These are phyloP conservation scores for Epichloe uncinata DNA, from an alignment of 2,329 filamentous ascomycete genomes.

Conservation along the genomic window DNA sequence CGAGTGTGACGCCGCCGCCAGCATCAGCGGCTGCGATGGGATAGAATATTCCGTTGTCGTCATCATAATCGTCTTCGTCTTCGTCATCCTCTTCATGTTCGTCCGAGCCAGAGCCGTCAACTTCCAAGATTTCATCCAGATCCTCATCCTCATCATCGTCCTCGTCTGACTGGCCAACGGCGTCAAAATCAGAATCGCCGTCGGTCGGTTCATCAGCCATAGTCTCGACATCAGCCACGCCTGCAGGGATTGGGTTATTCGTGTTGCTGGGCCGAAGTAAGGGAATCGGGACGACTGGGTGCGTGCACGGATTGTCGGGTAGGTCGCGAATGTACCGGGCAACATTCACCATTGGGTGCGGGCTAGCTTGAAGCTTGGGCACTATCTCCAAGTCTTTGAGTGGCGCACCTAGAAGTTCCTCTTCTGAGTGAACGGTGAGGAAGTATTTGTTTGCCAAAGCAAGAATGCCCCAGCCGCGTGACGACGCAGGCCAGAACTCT, in stretches of 20 bases:
- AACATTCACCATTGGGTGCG: constrained; percentile 14
- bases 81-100: constrained; percentile 1
- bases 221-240: constrained; percentile 6
- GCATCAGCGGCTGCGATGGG: neutral
- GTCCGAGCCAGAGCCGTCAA: neutral
- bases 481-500: constrained; percentile 15
- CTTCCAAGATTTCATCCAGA: neutral
- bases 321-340: constrained; percentile 12
- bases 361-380: constrained; percentile 5
- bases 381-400: constrained; percentile 10
- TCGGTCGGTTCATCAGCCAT: constrained; percentile 3
- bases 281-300: neutral
- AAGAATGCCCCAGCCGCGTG: constrained; percentile 36
- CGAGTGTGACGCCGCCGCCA: neutral
- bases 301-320: constrained; percentile 18
- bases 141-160: constrained; percentile 9
- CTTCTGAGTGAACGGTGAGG: constrained; percentile 19
- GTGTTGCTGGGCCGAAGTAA: neutral
- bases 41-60: neutral
- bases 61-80: neutral
- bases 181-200: constrained; percentile 8
- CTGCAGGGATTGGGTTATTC: neutral
- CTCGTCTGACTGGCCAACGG: constrained; percentile 8
- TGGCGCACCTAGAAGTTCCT: constrained; percentile 21
- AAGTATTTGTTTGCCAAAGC: constrained; percentile 32